A percentile compares a stretch with the other conserved stretches of the same genome.
These are phyloP conservation scores for Wickerhamiella domercqiae DNA, from an alignment of 805 yeast genomes.

Conservation along the genomic window DNA sequence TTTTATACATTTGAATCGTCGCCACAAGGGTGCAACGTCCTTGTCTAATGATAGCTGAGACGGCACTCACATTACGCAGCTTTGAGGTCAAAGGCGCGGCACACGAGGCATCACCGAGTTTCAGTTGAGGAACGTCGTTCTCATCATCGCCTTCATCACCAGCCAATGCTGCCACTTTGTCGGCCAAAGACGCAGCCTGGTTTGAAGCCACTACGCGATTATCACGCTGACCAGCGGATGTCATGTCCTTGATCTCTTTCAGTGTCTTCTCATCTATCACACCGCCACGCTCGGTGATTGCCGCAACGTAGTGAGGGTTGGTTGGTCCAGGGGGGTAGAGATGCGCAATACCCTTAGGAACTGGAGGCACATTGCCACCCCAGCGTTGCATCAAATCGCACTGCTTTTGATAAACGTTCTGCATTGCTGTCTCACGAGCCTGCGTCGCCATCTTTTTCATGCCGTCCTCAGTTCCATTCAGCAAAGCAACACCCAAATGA, in stretches of 20 bases:
- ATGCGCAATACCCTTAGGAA: slow-evolving; percentile 80
- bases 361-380: slow-evolving; percentile 60
- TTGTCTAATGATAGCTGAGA: slow-evolving; percentile 86
- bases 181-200: slow-evolving; percentile 38
- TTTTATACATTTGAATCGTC: slow-evolving; percentile 97
- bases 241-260: slow-evolving; percentile 24
- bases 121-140: slow-evolving; percentile 67
- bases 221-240: slow-evolving; percentile 20
- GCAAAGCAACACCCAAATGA: slow-evolving; percentile 92
- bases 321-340: slow-evolving; percentile 88
- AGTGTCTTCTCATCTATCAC: slow-evolving; percentile 43
- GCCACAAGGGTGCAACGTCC: slow-evolving; percentile 97
- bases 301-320: slow-evolving; percentile 76
- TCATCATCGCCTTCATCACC: slow-evolving; percentile 34
- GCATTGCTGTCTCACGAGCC: slow-evolving; percentile 47
- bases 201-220: slow-evolving; percentile 27
- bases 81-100: slow-evolving; percentile 98
- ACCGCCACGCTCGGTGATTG: slow-evolving; percentile 74
- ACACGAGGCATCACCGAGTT: slow-evolving; percentile 95
- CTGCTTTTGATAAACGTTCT: slow-evolving; percentile 70
- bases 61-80: slow-evolving; percentile 79
- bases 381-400: slow-evolving; percentile 62
- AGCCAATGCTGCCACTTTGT: slow-evolving; percentile 41
- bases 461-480: slow-evolving; percentile 92
- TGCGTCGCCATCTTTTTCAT: slow-evolving; percentile 77